Evolutionary conservation across 2,329 filamentous ascomycete genomes (phyloP), one percentile per base, ranked within the genome.

Genomic region (Xylaria sp.): DNA sequence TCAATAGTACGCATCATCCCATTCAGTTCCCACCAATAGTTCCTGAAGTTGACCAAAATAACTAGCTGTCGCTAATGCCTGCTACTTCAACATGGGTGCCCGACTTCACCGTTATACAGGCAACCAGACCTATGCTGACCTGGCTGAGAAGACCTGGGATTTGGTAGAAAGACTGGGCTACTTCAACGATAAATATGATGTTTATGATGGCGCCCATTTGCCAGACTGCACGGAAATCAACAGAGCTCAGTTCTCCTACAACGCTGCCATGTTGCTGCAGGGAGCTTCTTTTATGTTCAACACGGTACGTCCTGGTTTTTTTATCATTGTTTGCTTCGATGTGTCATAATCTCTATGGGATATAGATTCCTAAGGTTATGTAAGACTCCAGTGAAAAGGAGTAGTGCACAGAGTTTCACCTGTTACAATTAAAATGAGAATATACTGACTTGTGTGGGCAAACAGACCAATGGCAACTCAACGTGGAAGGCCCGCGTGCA

Each of bases 281-380:
- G 91, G 91, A 0, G 85, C 85, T 0, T 90, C 90, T 0, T 89
- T 88, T 70, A 88, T 93, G 86, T 93, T 91, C 78, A 91, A 92
- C 76, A 85, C 81, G 70, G 85, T 86, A 76, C 26, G 85, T 81
- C 11, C 26, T 31, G 20, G 13, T 20, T 3, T 28, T 33, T 11
- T n/a, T n/a, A 2, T 28, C 2, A 20, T 3, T 15, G 42, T 31
- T 44, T 49, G 38, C 46, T 1, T 56, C 13, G 4, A 1, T 20
- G 5, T 26, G 28, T 5, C 13, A 9, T 23, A 36, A 38, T 59
- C 17, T 36, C 49, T 11, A 62, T 28, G 28, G 9, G 5, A 17
- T 46, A 28, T 28, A 17, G 6, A 44, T 36, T 31, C 40, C 20
- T 6, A 20, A 17, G 33, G 17, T 31, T 11, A 11, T 15, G 17